phyloP scores from a whole-genome alignment of 768 basidiomycete genomes.

The Boletus sp. region DNA sequence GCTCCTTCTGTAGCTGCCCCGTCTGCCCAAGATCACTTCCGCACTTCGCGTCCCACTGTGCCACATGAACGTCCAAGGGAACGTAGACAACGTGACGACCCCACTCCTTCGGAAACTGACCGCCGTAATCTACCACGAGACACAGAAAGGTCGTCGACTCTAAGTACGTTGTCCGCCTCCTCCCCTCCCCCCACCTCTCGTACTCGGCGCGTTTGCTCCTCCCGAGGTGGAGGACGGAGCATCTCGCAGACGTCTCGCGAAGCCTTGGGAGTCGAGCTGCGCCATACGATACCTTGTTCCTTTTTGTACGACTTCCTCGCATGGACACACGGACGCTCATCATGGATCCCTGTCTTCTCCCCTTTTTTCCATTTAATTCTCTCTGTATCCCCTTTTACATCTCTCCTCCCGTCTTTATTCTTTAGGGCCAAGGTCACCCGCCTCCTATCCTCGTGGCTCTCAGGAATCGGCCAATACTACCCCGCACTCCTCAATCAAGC shows the following conservation, averaged over 20 bases:
- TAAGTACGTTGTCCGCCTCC: constrained; percentile 49
- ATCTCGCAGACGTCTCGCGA: constrained; percentile 39
- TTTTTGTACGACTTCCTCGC: constrained; percentile 39
- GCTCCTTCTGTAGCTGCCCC: constrained; percentile 13
- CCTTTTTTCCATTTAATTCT: constrained; percentile 31
- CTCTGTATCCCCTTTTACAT: constrained; percentile 29
- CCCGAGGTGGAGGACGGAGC: constrained; percentile 37
- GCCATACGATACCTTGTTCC: constrained; percentile 30
- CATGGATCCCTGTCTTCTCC: constrained; percentile 37
- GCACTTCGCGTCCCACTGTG: constrained; percentile 15
- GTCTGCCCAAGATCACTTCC: constrained; percentile 26
- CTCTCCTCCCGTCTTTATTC: constrained; percentile 33
- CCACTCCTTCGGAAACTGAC: constrained; percentile 14
- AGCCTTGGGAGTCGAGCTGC: constrained; percentile 46
- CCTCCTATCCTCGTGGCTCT: constrained; percentile 32
- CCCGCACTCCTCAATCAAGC: constrained; percentile 13
- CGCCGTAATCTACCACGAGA: constrained; percentile 28
- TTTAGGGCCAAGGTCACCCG: constrained; percentile 43
- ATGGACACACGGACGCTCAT: constrained; percentile 42
- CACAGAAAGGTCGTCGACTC: constrained; percentile 36
- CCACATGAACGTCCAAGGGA: constrained; percentile 23
- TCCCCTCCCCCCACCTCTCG: constrained; percentile 36
- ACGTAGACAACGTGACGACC: constrained; percentile 27
- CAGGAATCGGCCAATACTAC: constrained; percentile 20
- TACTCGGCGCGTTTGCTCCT: constrained; percentile 38